Base-by-base conservation (phyloP, 148 eudicot species). In the Nepenthes gracilis region DNA sequence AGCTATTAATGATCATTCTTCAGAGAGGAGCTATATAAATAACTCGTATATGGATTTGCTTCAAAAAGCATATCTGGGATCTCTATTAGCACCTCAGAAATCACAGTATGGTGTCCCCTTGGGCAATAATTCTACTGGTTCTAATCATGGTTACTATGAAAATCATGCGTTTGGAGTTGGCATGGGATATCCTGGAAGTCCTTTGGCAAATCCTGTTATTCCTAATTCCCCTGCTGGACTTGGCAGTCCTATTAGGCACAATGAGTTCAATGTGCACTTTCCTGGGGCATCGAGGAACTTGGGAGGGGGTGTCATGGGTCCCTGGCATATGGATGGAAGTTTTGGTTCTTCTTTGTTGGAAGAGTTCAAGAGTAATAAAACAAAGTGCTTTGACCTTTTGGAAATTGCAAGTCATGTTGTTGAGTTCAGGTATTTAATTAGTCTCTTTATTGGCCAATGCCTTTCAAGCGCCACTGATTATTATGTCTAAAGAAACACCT, bases 391-490 rank as follows among this genome's bases (percentile, higher is more conserved):
- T 80, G 97, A 94, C 71, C 99, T 94, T 47, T 68, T 77, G n/a
- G 97, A 89, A 70, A 89, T 94, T 59, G 79, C 79, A 1, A 90
- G 95, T 61, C 97, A 94, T 75, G 97, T 94, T 70, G 97, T 94
- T 56, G 99, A 89, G 74, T 94, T 94, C 78, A 94, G 99, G 99
- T 89, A 63, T 47, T 36, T 55, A 5, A 45, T 64, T 37, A 35
- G 23, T 67, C 13, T 37, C 57, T 33, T 13, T 40, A 52, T 59
- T 49, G 47, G 54, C 51, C 48, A 57, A 55, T 48, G 43, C 54
- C 54, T 4, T 63, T 58, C 40, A 52, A 61, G 33, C 43, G 11
- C 43, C 45, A 9, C 49, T n/a, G n/a, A 48, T 10, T 54, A 40
- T 57, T 2, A 15, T 58, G n/a, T 58, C 53, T 74, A 8, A 64